Base-by-base conservation (phyloP, 805 yeast species). In the Brettanomyces anomalus region DNA sequence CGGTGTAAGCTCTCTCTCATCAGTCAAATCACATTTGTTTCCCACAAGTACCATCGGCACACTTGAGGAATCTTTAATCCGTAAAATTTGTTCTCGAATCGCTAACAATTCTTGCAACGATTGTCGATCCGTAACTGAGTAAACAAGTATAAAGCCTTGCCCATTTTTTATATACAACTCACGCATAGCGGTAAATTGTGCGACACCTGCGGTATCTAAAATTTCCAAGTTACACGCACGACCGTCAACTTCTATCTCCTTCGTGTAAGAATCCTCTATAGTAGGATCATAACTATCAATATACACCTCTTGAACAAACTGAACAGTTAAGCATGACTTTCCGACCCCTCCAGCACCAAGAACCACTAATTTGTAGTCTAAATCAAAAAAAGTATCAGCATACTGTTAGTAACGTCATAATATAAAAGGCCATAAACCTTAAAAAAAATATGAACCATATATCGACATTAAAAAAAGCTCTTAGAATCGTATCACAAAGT, bases 291-390 rank as follows among this genome's bases (percentile, higher is more conserved):
- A 90, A 32, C 87, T 75, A 55, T 90, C 97, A 43, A 86, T 77
- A 60, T 86, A 89, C 2, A 84, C 83, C 10, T 93, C 93, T 59
- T 86, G 95, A 3, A 87, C 95, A 57, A 84, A 89, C 58, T 87
- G 95, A 5, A 87, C 95, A 1, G 96, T 88, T 34, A 90, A 68
- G 33, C 95, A 88, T 19, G 97, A 86, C 56, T 90, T 90, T 54
- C 98, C 98, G 7, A 87, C 96, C 64, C 97, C 96, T 54, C 97
- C 97, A 13, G 96, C 95, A 47, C 98, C 98, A 45, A 90, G 68
- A 16, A 90, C 93, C 15, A 86, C 97, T 37, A 93, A 68, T 58
- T 86, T 87, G 62, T 88, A 88, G 58, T 89, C 97, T 75, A 46
- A 20, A 30, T 15, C 3, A 40, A 24, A 24, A 7, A 24, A 24